These are phyloP conservation scores for Mycosarcoma maydis DNA, from an alignment of 1,284 basidiomycete genomes.

Conservation along the genomic window DNA sequence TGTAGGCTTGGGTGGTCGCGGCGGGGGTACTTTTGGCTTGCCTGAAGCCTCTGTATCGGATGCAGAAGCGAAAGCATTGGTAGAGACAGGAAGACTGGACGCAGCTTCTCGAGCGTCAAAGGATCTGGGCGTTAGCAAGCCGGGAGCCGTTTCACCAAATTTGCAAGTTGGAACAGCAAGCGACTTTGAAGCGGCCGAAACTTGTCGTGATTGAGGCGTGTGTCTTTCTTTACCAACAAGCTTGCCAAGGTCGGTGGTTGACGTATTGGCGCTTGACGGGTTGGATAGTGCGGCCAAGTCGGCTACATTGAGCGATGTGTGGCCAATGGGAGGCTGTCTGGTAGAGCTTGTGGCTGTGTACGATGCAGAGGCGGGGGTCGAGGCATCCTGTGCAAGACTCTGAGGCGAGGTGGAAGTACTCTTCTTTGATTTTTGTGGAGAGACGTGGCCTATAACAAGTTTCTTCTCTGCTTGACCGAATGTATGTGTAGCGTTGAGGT, in stretches of 20 bases:
- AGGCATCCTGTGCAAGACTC: slow-evolving; percentile 7
- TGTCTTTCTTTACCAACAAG: slow-evolving; percentile 11
- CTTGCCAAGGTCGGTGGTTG: slow-evolving; percentile 16
- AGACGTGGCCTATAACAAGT: slow-evolving; percentile 14
- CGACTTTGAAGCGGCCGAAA: slow-evolving; percentile 6
- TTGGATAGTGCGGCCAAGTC: slow-evolving; percentile 15
- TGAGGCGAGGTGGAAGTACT: slow-evolving; percentile 4
- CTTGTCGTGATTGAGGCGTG: slow-evolving; percentile 5
- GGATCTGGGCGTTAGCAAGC: slow-evolving; percentile 13
- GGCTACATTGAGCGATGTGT: slow-evolving; percentile 16
- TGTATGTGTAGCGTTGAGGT: slow-evolving; percentile 31
- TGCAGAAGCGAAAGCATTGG: slow-evolving; percentile 28
- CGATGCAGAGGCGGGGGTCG: background rate
- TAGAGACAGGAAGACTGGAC: slow-evolving; percentile 15
- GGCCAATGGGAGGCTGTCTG: slow-evolving; percentile 1
- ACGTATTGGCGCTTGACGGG: slow-evolving; percentile 16
- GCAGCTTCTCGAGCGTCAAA: slow-evolving; percentile 3
- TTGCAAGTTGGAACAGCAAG: slow-evolving; percentile 14
- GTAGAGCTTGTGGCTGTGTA: background rate
- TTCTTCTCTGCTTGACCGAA: slow-evolving; percentile 43
- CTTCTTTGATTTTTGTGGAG: slow-evolving; percentile 18
- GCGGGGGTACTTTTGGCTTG: slow-evolving; percentile 24
- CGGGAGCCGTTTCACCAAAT: slow-evolving; percentile 21
- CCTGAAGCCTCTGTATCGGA: slow-evolving; percentile 29
- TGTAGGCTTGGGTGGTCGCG: slow-evolving; percentile 33